Evolutionary conservation across 306 rosid genomes (phyloP).

Genomic region (Urtica urens): DNA sequence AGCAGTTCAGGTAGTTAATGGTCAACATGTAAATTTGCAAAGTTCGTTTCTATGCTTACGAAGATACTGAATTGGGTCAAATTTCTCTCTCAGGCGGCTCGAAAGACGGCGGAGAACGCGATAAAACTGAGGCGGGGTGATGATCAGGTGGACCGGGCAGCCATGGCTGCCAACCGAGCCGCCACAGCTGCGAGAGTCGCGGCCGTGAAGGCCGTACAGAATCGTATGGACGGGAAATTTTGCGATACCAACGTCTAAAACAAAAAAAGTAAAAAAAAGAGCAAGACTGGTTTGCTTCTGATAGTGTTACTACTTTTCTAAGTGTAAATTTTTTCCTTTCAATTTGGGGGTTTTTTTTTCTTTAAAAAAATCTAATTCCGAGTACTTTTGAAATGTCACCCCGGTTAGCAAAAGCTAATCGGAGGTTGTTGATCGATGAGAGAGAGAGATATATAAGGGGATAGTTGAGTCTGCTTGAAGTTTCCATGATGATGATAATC

Average conservation of each 20-base stretch:
- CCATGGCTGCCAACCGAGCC: conserved; percentile 67
- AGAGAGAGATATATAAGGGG: conserved; percentile 2
- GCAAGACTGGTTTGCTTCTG: not conserved
- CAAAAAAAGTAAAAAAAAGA: not conserved
- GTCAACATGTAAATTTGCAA: too few relatives aligned
- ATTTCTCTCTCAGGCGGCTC: conserved; percentile 71
- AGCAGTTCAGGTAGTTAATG: conserved; percentile 76
- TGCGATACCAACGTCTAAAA: conserved; percentile 45
- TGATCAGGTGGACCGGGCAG: conserved; percentile 69
- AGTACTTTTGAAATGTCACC: conserved; percentile 53
- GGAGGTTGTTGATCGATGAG: conserved; percentile 48
- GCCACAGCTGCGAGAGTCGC: conserved; percentile 98
- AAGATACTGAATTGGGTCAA: not conserved
- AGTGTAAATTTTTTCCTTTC: conserved; percentile 45
- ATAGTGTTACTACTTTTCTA: conserved; percentile 21
- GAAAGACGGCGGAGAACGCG: conserved; percentile 68
- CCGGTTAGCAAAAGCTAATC: conserved; percentile 53
- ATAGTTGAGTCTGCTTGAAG: conserved; percentile 28
- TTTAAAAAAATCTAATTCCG: conserved; percentile 18
- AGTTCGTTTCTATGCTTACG: not conserved
- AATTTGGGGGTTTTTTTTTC: not conserved
- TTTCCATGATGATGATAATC: conserved; percentile 23
- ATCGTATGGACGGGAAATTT: conserved; percentile 83
- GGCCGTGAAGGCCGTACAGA: conserved; percentile 94
- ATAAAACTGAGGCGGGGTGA: conserved; percentile 55